These are phyloP conservation scores for Austroboletus festivus DNA, from an alignment of 768 basidiomycete species.

Conservation along the genomic window DNA sequence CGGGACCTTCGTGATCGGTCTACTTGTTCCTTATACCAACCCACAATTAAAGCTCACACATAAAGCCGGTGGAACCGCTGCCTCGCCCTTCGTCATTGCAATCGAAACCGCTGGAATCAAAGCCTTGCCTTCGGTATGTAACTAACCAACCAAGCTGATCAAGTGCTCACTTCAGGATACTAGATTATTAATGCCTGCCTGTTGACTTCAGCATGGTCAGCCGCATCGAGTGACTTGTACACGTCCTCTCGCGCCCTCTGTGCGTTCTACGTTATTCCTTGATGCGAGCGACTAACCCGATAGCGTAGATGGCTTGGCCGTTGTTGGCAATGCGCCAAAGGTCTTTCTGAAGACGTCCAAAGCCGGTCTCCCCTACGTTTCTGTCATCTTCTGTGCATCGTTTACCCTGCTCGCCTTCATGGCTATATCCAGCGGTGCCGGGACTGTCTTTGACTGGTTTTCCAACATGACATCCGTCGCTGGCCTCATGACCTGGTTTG, in stretches of 20 bases:
- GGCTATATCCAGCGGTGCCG: slow-evolving; percentile 64
- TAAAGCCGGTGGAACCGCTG: slow-evolving; percentile 52
- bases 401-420: slow-evolving; percentile 81
- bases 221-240: slow-evolving; percentile 85
- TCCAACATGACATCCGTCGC: slow-evolving; percentile 68
- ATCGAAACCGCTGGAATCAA: slow-evolving; percentile 85
- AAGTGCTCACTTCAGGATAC: background rate
- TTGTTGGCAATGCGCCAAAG: slow-evolving; percentile 76
- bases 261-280: slow-evolving; percentile 34
- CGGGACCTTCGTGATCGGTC: slow-evolving; percentile 72
- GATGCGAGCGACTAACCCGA: background rate
- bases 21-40: slow-evolving; percentile 76
- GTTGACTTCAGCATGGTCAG: slow-evolving; percentile 90
- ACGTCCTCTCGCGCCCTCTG: slow-evolving; percentile 86
- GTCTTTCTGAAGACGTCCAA: slow-evolving; percentile 69
- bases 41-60: slow-evolving; percentile 51
- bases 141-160: slow-evolving; percentile 13
- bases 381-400: slow-evolving; percentile 62
- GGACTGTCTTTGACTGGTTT: slow-evolving; percentile 78
- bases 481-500: slow-evolving; percentile 80
- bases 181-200: slow-evolving; percentile 83
- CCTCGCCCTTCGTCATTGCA: slow-evolving; percentile 90
- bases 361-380: slow-evolving; percentile 72
- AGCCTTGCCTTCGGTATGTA: slow-evolving; percentile 66
- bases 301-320: slow-evolving; percentile 69